A percentile compares a stretch with the other conserved stretches of the same genome.
phyloP scores from a whole-genome alignment of 1,139 yeast genomes.

The Pneumocystis wakefieldiae region DNA sequence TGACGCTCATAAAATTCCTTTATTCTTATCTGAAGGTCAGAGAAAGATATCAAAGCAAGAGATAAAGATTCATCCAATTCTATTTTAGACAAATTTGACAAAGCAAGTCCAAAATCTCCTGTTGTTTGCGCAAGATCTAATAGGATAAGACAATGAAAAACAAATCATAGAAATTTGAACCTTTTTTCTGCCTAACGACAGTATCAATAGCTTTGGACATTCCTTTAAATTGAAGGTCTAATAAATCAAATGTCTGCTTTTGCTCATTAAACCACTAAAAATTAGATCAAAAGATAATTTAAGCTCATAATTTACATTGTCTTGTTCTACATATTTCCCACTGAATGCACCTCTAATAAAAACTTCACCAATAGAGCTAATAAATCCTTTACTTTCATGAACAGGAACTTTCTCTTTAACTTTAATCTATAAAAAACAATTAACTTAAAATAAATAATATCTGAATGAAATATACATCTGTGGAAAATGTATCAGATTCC shows the following conservation, averaged over 20 bases:
- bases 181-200: slow-evolving; percentile 62
- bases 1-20: slow-evolving; percentile 65
- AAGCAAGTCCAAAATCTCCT: slow-evolving; percentile 43
- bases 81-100: slow-evolving; percentile 48
- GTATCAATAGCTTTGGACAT: slow-evolving; percentile 59
- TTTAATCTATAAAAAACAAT: slow-evolving; percentile 12
- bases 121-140: slow-evolving; percentile 35
- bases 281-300: neutral
- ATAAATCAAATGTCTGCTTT: slow-evolving; percentile 49
- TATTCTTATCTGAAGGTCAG: slow-evolving; percentile 55
- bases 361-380: slow-evolving; percentile 37
- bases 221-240: slow-evolving; percentile 59
- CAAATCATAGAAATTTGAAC: slow-evolving; percentile 26
- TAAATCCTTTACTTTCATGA: slow-evolving; percentile 32
- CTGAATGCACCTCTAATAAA: slow-evolving; percentile 31
- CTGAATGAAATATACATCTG: slow-evolving; percentile 28
- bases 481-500: slow-evolving; percentile 53
- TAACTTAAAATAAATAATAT: slow-evolving; percentile 16
- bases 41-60: slow-evolving; percentile 47
- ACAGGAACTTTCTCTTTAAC: slow-evolving; percentile 12
- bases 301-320: slow-evolving; percentile 20
- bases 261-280: slow-evolving; percentile 49
- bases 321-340: slow-evolving; percentile 57
- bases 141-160: neutral
- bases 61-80: slow-evolving; percentile 61